A percentile compares a stretch with the other conserved stretches of the same genome.
phyloP scores from a whole-genome alignment of 2,329 filamentous ascomycete genomes.

The Fusarium sp. region DNA sequence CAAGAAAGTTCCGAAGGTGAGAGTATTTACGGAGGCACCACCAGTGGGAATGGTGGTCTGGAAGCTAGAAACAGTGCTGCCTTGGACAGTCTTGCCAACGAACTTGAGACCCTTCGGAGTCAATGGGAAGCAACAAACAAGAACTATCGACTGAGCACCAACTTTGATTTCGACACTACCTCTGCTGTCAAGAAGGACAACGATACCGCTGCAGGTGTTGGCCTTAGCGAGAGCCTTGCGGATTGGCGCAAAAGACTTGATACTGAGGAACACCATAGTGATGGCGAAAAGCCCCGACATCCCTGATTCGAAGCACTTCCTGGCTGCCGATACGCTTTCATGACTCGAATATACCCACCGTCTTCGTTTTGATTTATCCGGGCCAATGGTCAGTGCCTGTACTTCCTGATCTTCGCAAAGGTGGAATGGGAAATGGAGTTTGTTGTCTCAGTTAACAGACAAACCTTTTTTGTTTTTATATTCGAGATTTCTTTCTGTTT shows the following conservation, averaged over 20 bases:
- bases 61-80: slow-evolving; percentile 71
- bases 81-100: slow-evolving; percentile 89
- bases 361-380: slow-evolving; percentile 38
- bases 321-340: slow-evolving; percentile 46
- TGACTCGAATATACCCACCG: slow-evolving; percentile 49
- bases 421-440: slow-evolving; percentile 41
- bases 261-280: slow-evolving; percentile 53
- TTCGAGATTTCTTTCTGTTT: slow-evolving; percentile 18
- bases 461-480: slow-evolving; percentile 27
- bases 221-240: slow-evolving; percentile 76
- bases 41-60: slow-evolving; percentile 35
- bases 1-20: slow-evolving; percentile 69
- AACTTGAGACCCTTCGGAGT: slow-evolving; percentile 87
- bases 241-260: slow-evolving; percentile 86
- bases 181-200: slow-evolving; percentile 55
- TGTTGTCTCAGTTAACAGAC: slow-evolving; percentile 28
- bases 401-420: slow-evolving; percentile 42
- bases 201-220: slow-evolving; percentile 53
- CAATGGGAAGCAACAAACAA: slow-evolving; percentile 98
- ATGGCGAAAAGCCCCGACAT: slow-evolving; percentile 45
- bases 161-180: slow-evolving; percentile 82
- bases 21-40: slow-evolving; percentile 68
- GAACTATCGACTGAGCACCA: slow-evolving; percentile 89
- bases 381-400: slow-evolving; percentile 38
- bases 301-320: slow-evolving; percentile 35